Evolutionary conservation across 208 protist genomes (phyloP).

Genomic region (Crithidia fasciculata): DNA sequence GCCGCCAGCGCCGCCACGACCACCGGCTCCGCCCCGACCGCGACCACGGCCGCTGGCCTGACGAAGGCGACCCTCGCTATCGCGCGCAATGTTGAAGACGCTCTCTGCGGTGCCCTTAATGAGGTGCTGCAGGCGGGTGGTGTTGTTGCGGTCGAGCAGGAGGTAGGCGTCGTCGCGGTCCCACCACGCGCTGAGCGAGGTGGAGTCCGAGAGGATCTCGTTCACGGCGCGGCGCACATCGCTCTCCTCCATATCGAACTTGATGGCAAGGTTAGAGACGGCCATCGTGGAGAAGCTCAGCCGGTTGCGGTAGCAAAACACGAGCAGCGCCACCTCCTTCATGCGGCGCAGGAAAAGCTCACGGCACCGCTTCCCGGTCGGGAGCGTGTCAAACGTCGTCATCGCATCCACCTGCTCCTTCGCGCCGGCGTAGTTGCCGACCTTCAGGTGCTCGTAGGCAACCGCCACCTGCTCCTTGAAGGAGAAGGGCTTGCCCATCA

Average conservation of each 20-base stretch:
- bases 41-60: constrained; percentile 50
- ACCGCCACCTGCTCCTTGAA: constrained; percentile 70
- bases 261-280: constrained; percentile 71
- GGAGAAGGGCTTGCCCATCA: constrained; percentile 66
- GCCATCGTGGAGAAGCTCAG: constrained; percentile 83
- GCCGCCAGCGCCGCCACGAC: constrained; percentile 38
- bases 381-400: constrained; percentile 62
- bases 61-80: constrained; percentile 64
- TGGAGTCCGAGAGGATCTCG: constrained; percentile 75
- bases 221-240: constrained; percentile 72
- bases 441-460: constrained; percentile 72
- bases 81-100: constrained; percentile 67
- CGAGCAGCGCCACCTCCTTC: constrained; percentile 76
- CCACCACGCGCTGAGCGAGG: constrained; percentile 81
- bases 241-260: constrained; percentile 75
- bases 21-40: constrained; percentile 45
- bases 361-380: constrained; percentile 53
- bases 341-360: constrained; percentile 56
- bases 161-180: constrained; percentile 85
- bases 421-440: constrained; percentile 68
- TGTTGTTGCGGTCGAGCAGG: constrained; percentile 81
- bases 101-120: constrained; percentile 72
- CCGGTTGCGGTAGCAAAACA: constrained; percentile 83
- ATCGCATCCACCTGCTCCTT: constrained; percentile 72
- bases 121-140: constrained; percentile 82